These are phyloP conservation scores for Pythium apleroticum DNA, from an alignment of 352 stramenopile genomes.

Conservation along the genomic window DNA sequence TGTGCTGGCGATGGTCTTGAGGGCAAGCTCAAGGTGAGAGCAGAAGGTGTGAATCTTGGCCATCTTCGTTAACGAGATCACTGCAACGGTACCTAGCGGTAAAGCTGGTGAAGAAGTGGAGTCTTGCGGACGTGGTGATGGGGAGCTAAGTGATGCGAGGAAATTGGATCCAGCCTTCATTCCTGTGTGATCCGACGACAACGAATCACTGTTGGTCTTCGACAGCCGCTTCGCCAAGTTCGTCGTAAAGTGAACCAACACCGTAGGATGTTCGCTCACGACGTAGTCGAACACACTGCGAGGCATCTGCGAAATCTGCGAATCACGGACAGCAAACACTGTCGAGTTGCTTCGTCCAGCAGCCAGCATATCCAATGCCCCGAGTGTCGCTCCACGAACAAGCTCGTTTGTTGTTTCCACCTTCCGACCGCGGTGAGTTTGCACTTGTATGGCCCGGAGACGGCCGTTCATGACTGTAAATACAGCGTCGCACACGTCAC, in stretches of 20 bases:
- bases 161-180: conserved; percentile 44
- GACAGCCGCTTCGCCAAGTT: conserved; percentile 66
- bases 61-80: conserved; percentile 77
- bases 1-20: conserved; percentile 68
- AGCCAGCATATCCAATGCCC: conserved; percentile 82
- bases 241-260: conserved; percentile 82
- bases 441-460: conserved; percentile 70
- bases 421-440: conserved; percentile 54
- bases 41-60: conserved; percentile 78
- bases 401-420: conserved; percentile 80
- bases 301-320: conserved; percentile 86
- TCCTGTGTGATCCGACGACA: conserved; percentile 33
- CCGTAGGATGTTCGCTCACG: conserved; percentile 59
- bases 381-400: conserved; percentile 74
- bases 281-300: conserved; percentile 86
- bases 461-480: conserved; percentile 82
- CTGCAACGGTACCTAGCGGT: conserved; percentile 68
- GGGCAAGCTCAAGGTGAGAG: conserved; percentile 49
- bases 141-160: conserved; percentile 58
- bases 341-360: conserved; percentile 71
- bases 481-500: conserved; percentile 75
- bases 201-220: conserved; percentile 37
- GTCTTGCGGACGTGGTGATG: conserved; percentile 22
- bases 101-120: conserved; percentile 33
- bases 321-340: conserved; percentile 85